Evolutionary conservation across 2,329 filamentous ascomycete genomes (phyloP), one percentile per base, ranked within the genome.

Genomic region (Trichoderma sp.): DNA sequence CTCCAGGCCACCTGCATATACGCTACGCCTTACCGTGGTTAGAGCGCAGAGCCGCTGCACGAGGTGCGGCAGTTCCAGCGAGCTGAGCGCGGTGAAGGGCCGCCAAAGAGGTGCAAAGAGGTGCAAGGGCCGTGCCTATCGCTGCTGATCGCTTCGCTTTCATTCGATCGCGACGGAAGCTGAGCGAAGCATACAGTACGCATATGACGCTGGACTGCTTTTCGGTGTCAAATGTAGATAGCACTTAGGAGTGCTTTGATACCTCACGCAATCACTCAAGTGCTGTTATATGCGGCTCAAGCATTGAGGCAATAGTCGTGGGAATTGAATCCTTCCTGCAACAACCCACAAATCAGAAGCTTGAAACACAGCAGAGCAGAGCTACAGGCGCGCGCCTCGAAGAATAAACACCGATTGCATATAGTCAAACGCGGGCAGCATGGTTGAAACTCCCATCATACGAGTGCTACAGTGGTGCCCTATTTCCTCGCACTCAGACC

Each of bases 1-100:
- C 28, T 71, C 61, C 64, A 36, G 70, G 39, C 55, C 30, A 26
- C 43, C 34, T 62, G 59, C 66, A 72, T 68, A 12, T 11, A 32
- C 68, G 68, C 68, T 70, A 70, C 59, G 43, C 58, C 68, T 20
- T 43, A 57, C 68, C 32, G 32, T 39, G 68, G 58, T 70, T 70
- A 70, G 68, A 61, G 69, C 57, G 43, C 57, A 36, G 66, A 65
- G 71, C 47, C 62, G 34, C 71, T 72, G 71, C 71, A 72, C 66
- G 66, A 47, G 30, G 28, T 58, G 65, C 71, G 53, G 71, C 47
- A 53, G 70, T 63, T 63, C 53, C 15, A 50, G 66, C 7, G 66
- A 69, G 67, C 66, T 69, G 67, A 69, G 67, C 34, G 65, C 36
- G 47, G 47, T 53, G 43, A 47, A 47, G 43, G 17, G 43, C 43